Percentiles rank a stretch among this genome's conserved stretches.
Evolutionary conservation across 768 basidiomycete species (phyloP).

Genomic region (Phanerochaete sordida): DNA sequence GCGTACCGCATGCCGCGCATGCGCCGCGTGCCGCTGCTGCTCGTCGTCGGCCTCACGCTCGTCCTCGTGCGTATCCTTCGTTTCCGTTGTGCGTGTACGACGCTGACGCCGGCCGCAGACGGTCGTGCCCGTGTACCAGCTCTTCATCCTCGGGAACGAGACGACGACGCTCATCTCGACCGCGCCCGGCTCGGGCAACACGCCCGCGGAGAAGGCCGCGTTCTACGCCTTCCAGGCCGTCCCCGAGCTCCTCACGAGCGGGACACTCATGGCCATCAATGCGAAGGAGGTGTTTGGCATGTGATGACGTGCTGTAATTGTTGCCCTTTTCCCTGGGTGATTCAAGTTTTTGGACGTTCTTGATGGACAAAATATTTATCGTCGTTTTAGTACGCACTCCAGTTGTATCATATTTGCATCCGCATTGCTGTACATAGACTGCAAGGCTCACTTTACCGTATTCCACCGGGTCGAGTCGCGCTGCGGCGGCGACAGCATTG

Average conservation of each 20-base stretch:
- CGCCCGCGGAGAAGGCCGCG: conserved; percentile 5
- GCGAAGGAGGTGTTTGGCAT: neutral
- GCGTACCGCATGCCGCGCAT: neutral
- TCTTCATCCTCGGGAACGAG: neutral
- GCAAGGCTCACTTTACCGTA: no score
- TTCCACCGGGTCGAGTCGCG: no score
- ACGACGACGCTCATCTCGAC: conserved; percentile 1
- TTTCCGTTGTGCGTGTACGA: neutral
- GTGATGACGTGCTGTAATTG: neutral
- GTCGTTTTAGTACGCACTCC: no score
- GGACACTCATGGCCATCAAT: neutral
- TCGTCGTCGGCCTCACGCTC: neutral
- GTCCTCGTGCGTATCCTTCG: conserved; percentile 8
- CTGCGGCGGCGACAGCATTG: no score
- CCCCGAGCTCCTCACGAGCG: conserved; percentile 8
- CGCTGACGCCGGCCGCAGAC: neutral
- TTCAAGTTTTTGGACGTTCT: no score
- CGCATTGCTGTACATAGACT: no score
- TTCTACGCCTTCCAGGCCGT: conserved; percentile 19
- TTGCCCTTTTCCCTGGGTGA: no score
- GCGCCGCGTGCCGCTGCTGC: neutral
- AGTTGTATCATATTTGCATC: no score
- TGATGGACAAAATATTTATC: no score
- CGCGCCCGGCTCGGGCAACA: conserved; percentile 12
- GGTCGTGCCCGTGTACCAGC: conserved; percentile 2